These are phyloP conservation scores for Syncephalastrum monosporum DNA, from an alignment of 371 early-diverging fungal genomes.

Conservation along the genomic window DNA sequence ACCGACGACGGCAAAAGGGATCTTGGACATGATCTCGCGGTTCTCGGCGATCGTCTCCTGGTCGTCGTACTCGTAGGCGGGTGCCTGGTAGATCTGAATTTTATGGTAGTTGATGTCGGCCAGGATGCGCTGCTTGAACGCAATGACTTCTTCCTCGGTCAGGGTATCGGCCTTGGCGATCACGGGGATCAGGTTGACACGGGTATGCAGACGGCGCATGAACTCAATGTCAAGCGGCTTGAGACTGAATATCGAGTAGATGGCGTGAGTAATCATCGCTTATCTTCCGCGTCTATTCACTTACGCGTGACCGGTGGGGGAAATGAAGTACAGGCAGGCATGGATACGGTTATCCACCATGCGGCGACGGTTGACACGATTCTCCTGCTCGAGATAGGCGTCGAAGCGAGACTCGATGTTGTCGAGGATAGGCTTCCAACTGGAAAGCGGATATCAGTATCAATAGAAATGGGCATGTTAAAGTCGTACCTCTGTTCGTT, in stretches of 20 bases:
- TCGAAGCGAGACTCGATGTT: conserved; percentile 96
- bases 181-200: conserved; percentile 97
- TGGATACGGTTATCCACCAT: conserved; percentile 95
- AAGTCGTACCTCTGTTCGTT: conserved; percentile 80
- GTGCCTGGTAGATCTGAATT: conserved; percentile 93
- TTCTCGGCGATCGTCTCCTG: conserved; percentile 92
- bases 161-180: conserved; percentile 98
- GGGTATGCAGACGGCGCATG: conserved; percentile 90
- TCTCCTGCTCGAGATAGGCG: conserved; percentile 93
- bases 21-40: conserved; percentile 91
- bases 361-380: conserved; percentile 84
- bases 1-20: conserved; percentile 97
- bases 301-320: conserved; percentile 91
- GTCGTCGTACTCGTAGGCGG: conserved; percentile 90
- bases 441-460: conserved; percentile 18
- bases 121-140: conserved; percentile 91
- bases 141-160: conserved; percentile 91
- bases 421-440: conserved; percentile 95
- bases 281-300: conserved; percentile 11
- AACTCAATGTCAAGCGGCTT: conserved; percentile 95
- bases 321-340: conserved; percentile 97
- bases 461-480: neutral
- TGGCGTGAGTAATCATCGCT: neutral
- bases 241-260: conserved; percentile 38
- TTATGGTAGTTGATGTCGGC: conserved; percentile 92